Evolutionary conservation across 306 rosid genomes (phyloP), one percentile per base, ranked within the genome.

Genomic region (Cyclanthera cordifolia): DNA sequence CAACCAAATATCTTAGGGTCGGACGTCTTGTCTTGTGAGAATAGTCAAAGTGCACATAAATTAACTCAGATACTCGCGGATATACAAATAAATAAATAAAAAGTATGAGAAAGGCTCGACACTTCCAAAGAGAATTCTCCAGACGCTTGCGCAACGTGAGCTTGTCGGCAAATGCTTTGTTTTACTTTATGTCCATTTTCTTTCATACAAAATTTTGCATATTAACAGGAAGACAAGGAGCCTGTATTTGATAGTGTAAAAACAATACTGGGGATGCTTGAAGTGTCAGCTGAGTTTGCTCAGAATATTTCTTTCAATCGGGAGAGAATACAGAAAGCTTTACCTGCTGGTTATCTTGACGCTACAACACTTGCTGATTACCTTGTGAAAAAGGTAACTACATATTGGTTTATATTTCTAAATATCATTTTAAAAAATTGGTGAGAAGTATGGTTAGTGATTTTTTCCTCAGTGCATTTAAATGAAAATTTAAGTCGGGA

Each of bases 311-410:
- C 95, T 32, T 90, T 80, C 76, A 90, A 90, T 74, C 78, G 8
- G 75, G 95, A 83, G 73, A 90, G 91, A 86, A 87, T 93, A 79
- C 83, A 75, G 34, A 88, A 81, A 74, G 81, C 91, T 54, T 82
- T 93, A 77, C 99, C 99, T 69, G 96, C 99, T 15, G 96, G 96
- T 71, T 84, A 82, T 90, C 99, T 93, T 27, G 99, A 93, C 77
- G 99, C 99, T 79, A 93, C 99, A 11, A 93, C 96, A 11, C 96
- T 93, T n/a, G 95, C 99, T 13, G 99, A 93, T 79, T 93, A 93
- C 77, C 99, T 93, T 45, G 96, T 93, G 75, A 87, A 84, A 6
- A 93, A 90, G 99, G 99, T 82, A 67, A 82, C 82, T 41, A 41
- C 4, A 30, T 14, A 21, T 43, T 43, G 37, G 13, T 20, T 43